A percentile compares a stretch with the other conserved stretches of the same genome.
Conservation (phyloP, 2,329 filamentous ascomycete species). For the Talaromyces funiculosus region DNA sequence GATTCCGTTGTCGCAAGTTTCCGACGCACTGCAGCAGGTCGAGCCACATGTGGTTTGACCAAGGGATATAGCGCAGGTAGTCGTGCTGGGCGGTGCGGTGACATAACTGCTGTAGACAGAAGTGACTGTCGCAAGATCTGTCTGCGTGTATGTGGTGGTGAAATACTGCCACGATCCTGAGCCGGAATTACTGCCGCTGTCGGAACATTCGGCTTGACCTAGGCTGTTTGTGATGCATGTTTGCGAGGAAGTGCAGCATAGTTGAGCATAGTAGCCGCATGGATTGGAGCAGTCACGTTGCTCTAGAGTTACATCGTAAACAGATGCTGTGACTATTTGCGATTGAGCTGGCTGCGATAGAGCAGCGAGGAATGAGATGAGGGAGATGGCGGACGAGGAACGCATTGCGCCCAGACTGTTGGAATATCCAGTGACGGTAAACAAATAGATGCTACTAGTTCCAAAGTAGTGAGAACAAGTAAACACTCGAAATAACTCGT, state of each 20-base stretch:
- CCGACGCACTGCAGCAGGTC: conserved; percentile 41
- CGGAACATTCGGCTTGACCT: conserved; percentile 45
- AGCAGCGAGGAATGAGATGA: conserved; percentile 25
- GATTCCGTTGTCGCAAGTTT: conserved; percentile 38
- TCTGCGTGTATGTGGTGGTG: conserved; percentile 54
- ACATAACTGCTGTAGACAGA: conserved; percentile 47
- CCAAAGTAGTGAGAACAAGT: background rate
- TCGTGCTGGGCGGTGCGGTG: conserved; percentile 21
- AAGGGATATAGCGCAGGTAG: conserved; percentile 44
- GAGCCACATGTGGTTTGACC: conserved; percentile 41
- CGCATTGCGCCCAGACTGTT: conserved; percentile 23
- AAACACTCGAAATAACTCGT: background rate
- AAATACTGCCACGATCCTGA: conserved; percentile 51
- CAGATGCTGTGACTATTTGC: conserved; percentile 28
- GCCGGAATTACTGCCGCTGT: conserved; percentile 18
- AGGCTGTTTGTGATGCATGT: conserved; percentile 47
- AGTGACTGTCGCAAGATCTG: conserved; percentile 49
- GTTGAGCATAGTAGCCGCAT: conserved; percentile 48
- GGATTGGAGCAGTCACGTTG: conserved; percentile 41
- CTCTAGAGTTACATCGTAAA: conserved; percentile 22
- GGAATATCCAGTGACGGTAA: background rate
- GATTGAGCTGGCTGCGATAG: conserved; percentile 17
- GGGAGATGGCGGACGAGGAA: conserved; percentile 18
- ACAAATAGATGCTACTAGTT: background rate
- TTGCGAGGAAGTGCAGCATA: conserved; percentile 45